Percentiles rank a stretch among this genome's conserved stretches.
phyloP scores from a whole-genome alignment of 495 filamentous ascomycete species.

The Aspergillus ellipticus region DNA sequence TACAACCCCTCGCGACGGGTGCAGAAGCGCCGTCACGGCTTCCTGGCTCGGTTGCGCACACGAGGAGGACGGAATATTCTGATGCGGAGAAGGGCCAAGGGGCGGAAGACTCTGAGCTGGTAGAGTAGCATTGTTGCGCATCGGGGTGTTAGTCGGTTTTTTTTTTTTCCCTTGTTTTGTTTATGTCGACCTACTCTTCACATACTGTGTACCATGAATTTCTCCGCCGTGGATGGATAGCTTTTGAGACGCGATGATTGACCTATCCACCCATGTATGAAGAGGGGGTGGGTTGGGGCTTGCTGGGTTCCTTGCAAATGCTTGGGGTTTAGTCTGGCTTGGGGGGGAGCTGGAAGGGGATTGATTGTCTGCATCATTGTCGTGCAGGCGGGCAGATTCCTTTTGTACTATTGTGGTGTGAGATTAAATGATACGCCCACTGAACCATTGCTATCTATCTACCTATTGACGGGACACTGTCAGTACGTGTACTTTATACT shows the following conservation, averaged over 20 bases:
- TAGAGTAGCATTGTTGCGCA: slow-evolving; percentile 16
- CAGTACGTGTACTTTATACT: slow-evolving; percentile 23
- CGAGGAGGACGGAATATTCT: slow-evolving; percentile 55
- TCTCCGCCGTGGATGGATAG: neutral
- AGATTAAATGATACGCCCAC: neutral
- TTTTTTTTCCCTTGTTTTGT: neutral
- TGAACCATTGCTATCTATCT: neutral
- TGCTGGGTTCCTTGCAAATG: no score
- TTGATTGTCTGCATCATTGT: no score
- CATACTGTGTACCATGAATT: slow-evolving; percentile 6
- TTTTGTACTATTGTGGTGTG: no score
- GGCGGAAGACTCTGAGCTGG: slow-evolving; percentile 59
- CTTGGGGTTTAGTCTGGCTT: no score
- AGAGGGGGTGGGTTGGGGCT: no score
- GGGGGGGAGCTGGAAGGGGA: no score
- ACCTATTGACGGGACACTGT: neutral
- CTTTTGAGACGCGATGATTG: neutral
- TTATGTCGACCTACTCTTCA: neutral
- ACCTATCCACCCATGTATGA: neutral
- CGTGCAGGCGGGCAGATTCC: no score
- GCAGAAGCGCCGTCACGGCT: slow-evolving; percentile 68
- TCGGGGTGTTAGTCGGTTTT: slow-evolving; percentile 1
- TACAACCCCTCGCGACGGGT: slow-evolving; percentile 65
- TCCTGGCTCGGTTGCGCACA: slow-evolving; percentile 55
- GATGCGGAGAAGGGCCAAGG: slow-evolving; percentile 55